These are phyloP conservation scores for Diversispora eburnea DNA, from an alignment of 192 early-diverging fungal genomes.

Conservation along the genomic window DNA sequence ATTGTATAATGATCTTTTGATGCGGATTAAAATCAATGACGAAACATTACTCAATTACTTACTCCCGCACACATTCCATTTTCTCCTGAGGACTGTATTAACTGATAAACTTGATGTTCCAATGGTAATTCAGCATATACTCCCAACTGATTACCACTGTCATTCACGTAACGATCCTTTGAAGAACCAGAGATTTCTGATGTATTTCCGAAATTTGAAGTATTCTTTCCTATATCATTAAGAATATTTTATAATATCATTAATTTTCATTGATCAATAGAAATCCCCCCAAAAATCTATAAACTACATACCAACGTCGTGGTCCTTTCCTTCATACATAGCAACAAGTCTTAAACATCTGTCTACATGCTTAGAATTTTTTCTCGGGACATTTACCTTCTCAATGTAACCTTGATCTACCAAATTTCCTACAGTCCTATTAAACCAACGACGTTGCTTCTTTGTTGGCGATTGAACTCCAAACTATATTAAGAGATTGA, in stretches of 20 bases:
- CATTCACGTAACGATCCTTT: neutral
- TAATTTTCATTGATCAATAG: neutral
- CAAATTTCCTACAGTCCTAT: slow-evolving; percentile 47
- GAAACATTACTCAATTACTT: neutral
- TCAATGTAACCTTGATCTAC: slow-evolving; percentile 50
- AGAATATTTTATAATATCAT: neutral
- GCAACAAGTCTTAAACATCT: slow-evolving; percentile 53
- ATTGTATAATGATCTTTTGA: neutral
- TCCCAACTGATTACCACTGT: neutral
- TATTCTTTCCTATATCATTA: neutral
- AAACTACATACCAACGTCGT: slow-evolving; percentile 5
- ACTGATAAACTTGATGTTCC: slow-evolving; percentile 60
- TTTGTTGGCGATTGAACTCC: slow-evolving; percentile 36
- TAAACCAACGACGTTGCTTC: slow-evolving; percentile 58
- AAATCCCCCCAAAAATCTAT: slow-evolving; percentile 16
- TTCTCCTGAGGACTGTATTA: slow-evolving; percentile 49
- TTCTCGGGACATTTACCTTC: slow-evolving; percentile 30
- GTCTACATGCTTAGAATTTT: slow-evolving; percentile 28
- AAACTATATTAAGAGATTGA: slow-evolving; percentile 13
- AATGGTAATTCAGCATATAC: slow-evolving; percentile 47
- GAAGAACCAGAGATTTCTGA: neutral
- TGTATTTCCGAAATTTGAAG: neutral
- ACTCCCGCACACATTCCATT: slow-evolving; percentile 52
- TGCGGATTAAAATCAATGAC: neutral
- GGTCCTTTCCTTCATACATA: slow-evolving; percentile 31